Conservation (phyloP, 495 filamentous ascomycete genomes). For the Massariosphaeria phaeospora region DNA sequence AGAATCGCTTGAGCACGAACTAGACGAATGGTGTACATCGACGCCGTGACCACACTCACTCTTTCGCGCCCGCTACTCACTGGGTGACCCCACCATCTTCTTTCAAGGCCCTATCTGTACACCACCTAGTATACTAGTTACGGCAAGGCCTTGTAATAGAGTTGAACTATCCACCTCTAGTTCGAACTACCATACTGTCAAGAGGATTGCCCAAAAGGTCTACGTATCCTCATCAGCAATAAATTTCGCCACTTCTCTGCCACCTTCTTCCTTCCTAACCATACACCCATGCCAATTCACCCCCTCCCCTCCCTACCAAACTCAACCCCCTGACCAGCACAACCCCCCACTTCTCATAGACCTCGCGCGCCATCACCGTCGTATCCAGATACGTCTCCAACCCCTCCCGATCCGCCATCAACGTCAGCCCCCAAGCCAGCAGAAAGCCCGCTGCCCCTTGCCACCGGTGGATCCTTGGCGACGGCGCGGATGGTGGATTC, state of each 20-base stretch:
- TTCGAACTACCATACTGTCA: background rate
- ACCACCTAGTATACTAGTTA: too few relatives aligned
- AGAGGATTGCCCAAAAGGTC: background rate
- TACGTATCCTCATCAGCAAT: too few relatives aligned
- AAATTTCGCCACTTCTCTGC: too few relatives aligned
- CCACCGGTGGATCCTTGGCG: background rate
- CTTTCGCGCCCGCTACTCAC: too few relatives aligned
- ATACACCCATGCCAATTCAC: conserved; percentile 7
- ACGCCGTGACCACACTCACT: too few relatives aligned
- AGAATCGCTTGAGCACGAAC: too few relatives aligned
- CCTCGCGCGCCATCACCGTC: background rate
- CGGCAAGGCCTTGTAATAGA: too few relatives aligned
- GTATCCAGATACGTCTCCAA: background rate
- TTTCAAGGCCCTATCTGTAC: too few relatives aligned
- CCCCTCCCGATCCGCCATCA: background rate
- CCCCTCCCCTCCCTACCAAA: conserved; percentile 6
- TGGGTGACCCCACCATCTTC: too few relatives aligned
- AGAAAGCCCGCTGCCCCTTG: background rate
- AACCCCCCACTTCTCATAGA: conserved; percentile 2
- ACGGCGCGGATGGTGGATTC: background rate
- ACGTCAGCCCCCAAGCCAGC: background rate
- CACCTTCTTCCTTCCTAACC: too few relatives aligned
- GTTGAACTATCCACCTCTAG: background rate
- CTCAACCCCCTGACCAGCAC: background rate
- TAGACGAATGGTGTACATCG: too few relatives aligned